Percentiles rank a stretch among this genome's conserved stretches.
These are phyloP conservation scores for Rhizopogon vesiculosus DNA, from an alignment of 768 basidiomycete genomes.

Conservation along the genomic window DNA sequence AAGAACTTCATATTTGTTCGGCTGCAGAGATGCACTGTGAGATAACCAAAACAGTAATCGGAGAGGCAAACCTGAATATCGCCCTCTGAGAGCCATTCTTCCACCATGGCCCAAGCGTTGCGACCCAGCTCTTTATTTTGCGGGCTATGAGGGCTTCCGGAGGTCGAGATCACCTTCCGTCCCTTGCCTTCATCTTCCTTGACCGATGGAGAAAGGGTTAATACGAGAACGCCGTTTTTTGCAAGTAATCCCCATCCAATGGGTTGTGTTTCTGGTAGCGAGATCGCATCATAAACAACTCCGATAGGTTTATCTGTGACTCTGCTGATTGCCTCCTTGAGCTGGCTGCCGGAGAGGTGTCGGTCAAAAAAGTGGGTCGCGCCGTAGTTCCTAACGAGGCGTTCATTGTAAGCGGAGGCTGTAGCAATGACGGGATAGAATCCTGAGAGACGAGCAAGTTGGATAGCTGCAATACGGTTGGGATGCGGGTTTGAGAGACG, in stretches of 20 bases:
- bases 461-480: conserved; percentile 23
- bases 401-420: conserved; percentile 27
- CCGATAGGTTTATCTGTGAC: conserved; percentile 20
- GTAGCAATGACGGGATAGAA: conserved; percentile 41
- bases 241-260: conserved; percentile 28
- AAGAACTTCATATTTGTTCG: conserved; percentile 36
- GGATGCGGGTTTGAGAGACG: not conserved
- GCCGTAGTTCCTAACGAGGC: conserved; percentile 29
- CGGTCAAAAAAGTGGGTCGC: conserved; percentile 38
- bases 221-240: conserved; percentile 27
- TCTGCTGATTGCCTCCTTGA: conserved; percentile 18
- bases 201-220: conserved; percentile 19
- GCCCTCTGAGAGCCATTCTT: conserved; percentile 21
- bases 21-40: conserved; percentile 19
- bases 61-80: conserved; percentile 16
- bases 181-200: conserved; percentile 17
- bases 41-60: not conserved
- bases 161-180: conserved; percentile 17
- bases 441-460: conserved; percentile 35
- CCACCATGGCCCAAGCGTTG: conserved; percentile 15
- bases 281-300: conserved; percentile 28
- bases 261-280: conserved; percentile 30
- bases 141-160: conserved; percentile 16
- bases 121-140: conserved; percentile 13
- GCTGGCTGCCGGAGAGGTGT: conserved; percentile 11